Evolutionary conservation across 805 yeast species (phyloP).

Genomic region (Cyberlindnera galapagoensis): DNA sequence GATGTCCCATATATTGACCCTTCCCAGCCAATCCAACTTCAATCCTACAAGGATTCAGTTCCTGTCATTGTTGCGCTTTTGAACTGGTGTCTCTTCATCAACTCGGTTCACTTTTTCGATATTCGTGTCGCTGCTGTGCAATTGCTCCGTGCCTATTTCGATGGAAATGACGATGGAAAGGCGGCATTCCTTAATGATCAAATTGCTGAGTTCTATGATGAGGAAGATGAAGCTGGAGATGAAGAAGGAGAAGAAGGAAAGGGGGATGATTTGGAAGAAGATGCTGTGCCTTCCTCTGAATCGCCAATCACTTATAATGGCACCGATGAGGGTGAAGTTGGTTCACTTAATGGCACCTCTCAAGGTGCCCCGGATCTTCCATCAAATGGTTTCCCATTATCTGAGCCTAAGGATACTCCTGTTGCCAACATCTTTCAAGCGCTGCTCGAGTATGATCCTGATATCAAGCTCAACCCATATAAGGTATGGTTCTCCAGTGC

Average conservation of each 20-base stretch:
- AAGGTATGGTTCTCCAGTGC: slow-evolving; percentile 77
- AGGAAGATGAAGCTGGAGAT: slow-evolving; percentile 11
- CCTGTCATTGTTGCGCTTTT: slow-evolving; percentile 73
- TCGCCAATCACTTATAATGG: neutral
- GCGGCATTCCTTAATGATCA: slow-evolving; percentile 62
- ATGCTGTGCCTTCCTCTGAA: neutral
- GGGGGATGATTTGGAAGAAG: neutral
- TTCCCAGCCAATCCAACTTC: slow-evolving; percentile 35
- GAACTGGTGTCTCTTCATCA: slow-evolving; percentile 74
- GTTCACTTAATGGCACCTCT: too few relatives aligned
- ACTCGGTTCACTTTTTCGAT: slow-evolving; percentile 81
- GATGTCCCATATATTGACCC: slow-evolving; percentile 94
- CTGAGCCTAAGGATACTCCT: slow-evolving; percentile 24
- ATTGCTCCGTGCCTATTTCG: slow-evolving; percentile 62
- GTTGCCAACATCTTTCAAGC: slow-evolving; percentile 62
- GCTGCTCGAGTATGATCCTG: slow-evolving; percentile 71
- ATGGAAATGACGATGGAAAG: slow-evolving; percentile 57
- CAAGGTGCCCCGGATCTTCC: too few relatives aligned
- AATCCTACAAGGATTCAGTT: slow-evolving; percentile 30
- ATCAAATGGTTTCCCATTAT: slow-evolving; percentile 4
- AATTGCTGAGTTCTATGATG: slow-evolving; percentile 36
- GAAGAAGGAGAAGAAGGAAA: slow-evolving; percentile 13
- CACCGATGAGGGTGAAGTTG: too few relatives aligned
- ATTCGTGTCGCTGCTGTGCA: slow-evolving; percentile 67
- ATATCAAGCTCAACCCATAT: slow-evolving; percentile 74